These are phyloP conservation scores for Camillea tinctor DNA, from an alignment of 2,329 filamentous ascomycete genomes.

Conservation along the genomic window DNA sequence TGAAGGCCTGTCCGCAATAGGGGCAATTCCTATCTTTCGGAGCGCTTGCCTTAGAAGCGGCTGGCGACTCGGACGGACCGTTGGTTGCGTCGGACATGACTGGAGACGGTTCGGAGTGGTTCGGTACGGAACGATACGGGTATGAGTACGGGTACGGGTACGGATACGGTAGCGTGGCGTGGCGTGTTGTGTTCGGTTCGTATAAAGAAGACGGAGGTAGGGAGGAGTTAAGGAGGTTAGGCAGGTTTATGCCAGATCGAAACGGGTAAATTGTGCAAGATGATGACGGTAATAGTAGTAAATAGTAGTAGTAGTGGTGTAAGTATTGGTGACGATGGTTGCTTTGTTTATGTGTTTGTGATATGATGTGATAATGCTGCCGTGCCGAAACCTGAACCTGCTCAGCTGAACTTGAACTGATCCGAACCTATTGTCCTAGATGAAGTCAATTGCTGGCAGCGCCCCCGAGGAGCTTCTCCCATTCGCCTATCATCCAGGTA, in stretches of 20 bases:
- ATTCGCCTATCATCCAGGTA: constrained; percentile 25
- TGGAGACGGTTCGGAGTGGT: not conserved
- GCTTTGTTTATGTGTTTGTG: not conserved
- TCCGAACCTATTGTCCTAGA: constrained; percentile 3
- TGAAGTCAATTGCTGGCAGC: constrained; percentile 6
- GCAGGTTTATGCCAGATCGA: not conserved
- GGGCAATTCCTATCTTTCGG: constrained; percentile 85
- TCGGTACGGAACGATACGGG: too few relatives aligned
- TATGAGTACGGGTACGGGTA: too few relatives aligned
- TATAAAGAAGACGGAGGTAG: too few relatives aligned
- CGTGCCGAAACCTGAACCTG: not conserved
- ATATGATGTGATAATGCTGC: too few relatives aligned
- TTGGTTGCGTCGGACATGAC: constrained; percentile 22
- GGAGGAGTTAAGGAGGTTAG: too few relatives aligned
- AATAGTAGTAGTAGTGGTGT: too few relatives aligned
- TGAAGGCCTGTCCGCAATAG: constrained; percentile 87
- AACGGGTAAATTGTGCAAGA: not conserved
- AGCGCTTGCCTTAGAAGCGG: constrained; percentile 46
- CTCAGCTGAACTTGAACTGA: constrained; percentile 4
- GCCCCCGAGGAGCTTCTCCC: constrained; percentile 24
- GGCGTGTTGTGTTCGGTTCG: not conserved
- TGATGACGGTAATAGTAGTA: too few relatives aligned
- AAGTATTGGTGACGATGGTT: not conserved
- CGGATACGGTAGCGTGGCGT: not conserved
- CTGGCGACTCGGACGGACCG: constrained; percentile 33